Percentiles rank a stretch among this genome's conserved stretches.
phyloP scores from a whole-genome alignment of 1,284 basidiomycete genomes.

The Cutaneotrichosporon arboriforme region DNA sequence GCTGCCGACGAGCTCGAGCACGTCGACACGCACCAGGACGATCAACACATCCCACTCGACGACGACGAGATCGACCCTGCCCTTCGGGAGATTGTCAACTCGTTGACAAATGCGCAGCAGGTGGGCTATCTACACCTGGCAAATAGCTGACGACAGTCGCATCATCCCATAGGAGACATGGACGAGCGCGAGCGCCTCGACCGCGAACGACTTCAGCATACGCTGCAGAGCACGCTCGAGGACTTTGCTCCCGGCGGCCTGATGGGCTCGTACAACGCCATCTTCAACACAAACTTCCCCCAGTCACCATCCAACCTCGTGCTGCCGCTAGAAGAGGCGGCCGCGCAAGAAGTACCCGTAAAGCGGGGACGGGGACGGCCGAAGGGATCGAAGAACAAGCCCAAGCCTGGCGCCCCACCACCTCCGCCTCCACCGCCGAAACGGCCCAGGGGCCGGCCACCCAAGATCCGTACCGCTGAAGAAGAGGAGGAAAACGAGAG shows the following conservation, averaged over 20 bases:
- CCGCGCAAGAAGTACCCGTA: not conserved
- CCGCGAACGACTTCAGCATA: conserved; percentile 30
- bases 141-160: conserved; percentile 11
- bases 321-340: conserved; percentile 2
- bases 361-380: conserved; percentile 40
- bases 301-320: conserved; percentile 11
- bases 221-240: conserved; percentile 33
- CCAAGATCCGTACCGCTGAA: conserved; percentile 30
- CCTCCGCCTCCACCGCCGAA: conserved; percentile 17
- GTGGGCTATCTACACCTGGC: conserved; percentile 14
- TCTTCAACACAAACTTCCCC: conserved; percentile 21
- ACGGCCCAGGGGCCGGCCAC: conserved; percentile 31
- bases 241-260: conserved; percentile 24
- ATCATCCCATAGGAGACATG: conserved; percentile 16
- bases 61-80: conserved; percentile 43
- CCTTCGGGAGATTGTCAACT: conserved; percentile 44
- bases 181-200: conserved; percentile 34
- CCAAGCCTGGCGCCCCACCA: conserved; percentile 18
- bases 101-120: conserved; percentile 42
- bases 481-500: conserved; percentile 34
- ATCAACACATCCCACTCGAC: not conserved
- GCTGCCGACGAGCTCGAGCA: not conserved
- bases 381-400: conserved; percentile 43
- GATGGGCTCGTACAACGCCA: conserved; percentile 12
- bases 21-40: not conserved